Evolutionary conservation across 129 eudicot genomes (phyloP).

Genomic region (Scalesia atractyloides): DNA sequence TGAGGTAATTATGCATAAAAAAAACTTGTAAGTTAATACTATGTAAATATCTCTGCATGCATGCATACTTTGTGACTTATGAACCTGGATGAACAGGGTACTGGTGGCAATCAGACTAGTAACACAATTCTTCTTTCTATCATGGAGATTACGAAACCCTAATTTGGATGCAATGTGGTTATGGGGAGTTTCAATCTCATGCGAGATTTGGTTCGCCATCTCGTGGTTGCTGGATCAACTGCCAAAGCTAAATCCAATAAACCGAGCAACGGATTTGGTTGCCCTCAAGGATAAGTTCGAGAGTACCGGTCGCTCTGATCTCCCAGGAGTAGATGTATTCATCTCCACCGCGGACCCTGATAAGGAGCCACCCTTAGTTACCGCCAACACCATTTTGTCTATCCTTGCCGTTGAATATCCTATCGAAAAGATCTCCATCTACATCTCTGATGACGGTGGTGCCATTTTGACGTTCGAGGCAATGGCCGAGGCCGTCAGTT

Average conservation of each 20-base stretch:
- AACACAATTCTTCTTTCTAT: constrained; percentile 48
- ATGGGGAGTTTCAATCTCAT: constrained; percentile 70
- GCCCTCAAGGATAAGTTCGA: constrained; percentile 86
- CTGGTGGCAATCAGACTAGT: constrained; percentile 62
- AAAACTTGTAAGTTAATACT: too few species aligned
- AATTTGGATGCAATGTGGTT: constrained; percentile 83
- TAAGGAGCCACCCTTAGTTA: constrained; percentile 89
- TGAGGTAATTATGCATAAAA: too few species aligned
- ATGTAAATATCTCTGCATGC: neutral
- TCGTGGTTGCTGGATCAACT: constrained; percentile 88
- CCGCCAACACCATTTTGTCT: constrained; percentile 83
- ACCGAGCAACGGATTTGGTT: constrained; percentile 65
- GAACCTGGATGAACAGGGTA: constrained; percentile 42
- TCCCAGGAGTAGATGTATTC: constrained; percentile 85
- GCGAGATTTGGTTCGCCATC: constrained; percentile 88
- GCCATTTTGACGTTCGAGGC: constrained; percentile 92
- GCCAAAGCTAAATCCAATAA: constrained; percentile 86
- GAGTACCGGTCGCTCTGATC: constrained; percentile 79
- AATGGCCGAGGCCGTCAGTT: constrained; percentile 92
- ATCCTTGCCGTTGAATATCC: constrained; percentile 89
- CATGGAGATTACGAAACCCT: constrained; percentile 77
- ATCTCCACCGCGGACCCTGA: constrained; percentile 95
- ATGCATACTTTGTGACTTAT: neutral
- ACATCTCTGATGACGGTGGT: constrained; percentile 93
- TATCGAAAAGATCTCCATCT: constrained; percentile 66